Evolutionary conservation across 805 yeast genomes (phyloP).

Genomic region (Nakazawaea anatomiae): DNA sequence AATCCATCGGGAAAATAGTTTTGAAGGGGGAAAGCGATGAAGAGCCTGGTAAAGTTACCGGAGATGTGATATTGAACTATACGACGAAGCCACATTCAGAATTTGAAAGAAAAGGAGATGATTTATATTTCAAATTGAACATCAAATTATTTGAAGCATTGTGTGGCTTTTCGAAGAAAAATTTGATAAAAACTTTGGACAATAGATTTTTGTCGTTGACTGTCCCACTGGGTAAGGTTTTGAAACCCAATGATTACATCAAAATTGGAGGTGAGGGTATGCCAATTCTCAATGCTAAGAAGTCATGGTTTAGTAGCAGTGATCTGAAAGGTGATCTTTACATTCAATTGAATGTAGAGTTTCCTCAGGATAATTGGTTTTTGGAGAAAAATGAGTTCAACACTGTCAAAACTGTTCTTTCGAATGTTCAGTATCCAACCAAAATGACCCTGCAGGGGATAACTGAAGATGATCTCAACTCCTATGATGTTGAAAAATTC

Average conservation of each 20-base stretch:
- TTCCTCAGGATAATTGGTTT: constrained; percentile 85
- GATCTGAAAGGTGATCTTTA: constrained; percentile 60
- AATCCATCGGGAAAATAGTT: constrained; percentile 52
- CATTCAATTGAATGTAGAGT: constrained; percentile 64
- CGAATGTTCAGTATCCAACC: constrained; percentile 8
- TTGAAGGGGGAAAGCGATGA: constrained; percentile 74
- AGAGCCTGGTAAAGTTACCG: constrained; percentile 64
- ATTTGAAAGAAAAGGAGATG: constrained; percentile 55
- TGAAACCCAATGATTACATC: constrained; percentile 69
- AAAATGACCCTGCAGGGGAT: background rate
- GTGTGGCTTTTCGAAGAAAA: constrained; percentile 67
- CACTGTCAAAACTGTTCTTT: constrained; percentile 45
- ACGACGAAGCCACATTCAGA: constrained; percentile 38
- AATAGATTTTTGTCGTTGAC: constrained; percentile 63
- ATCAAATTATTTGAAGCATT: constrained; percentile 76
- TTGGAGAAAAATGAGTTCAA: constrained; percentile 60
- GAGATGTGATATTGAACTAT: constrained; percentile 68
- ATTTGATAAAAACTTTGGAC: constrained; percentile 69
- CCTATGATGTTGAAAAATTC: constrained; percentile 5
- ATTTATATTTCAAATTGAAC: constrained; percentile 52
- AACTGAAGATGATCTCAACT: background rate
- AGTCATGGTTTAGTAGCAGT: constrained; percentile 19
- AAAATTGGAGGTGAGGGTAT: constrained; percentile 73
- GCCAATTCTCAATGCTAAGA: constrained; percentile 45
- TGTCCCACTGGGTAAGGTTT: constrained; percentile 72